Conservation (phyloP, 2,329 filamentous ascomycete genomes). For the Monosporascus sp. region DNA sequence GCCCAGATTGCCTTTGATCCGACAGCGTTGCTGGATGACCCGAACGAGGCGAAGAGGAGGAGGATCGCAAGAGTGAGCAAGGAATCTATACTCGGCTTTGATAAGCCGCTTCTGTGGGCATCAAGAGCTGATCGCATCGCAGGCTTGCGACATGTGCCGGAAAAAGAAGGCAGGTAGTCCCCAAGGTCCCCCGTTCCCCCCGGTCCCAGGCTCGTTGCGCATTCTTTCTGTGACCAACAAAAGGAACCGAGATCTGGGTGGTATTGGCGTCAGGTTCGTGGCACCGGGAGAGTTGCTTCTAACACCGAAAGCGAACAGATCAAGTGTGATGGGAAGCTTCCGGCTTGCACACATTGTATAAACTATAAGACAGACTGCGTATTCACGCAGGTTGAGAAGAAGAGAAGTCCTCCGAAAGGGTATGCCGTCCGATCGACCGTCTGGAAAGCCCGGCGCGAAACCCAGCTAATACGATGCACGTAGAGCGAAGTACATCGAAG, state of each 20-base stretch:
- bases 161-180: slow-evolving; percentile 19
- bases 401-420: slow-evolving; percentile 95
- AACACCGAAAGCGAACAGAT: slow-evolving; percentile 48
- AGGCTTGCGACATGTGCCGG: slow-evolving; percentile 89
- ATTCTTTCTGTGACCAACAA: too few relatives aligned
- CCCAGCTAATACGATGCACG: slow-evolving; percentile 3
- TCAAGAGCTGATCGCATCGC: slow-evolving; percentile 9
- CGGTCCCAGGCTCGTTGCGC: neutral
- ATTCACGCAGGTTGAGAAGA: slow-evolving; percentile 98
- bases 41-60: slow-evolving; percentile 80
- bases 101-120: neutral
- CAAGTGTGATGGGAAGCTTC: slow-evolving; percentile 95
- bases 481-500: slow-evolving; percentile 96
- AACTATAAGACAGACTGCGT: slow-evolving; percentile 98
- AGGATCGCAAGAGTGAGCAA: slow-evolving; percentile 75
- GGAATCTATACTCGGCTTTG: neutral
- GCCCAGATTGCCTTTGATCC: slow-evolving; percentile 58
- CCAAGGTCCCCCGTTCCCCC: neutral
- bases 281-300: neutral
- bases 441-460: slow-evolving; percentile 1
- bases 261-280: neutral
- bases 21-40: slow-evolving; percentile 54
- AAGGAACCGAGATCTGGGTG: neutral
- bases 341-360: slow-evolving; percentile 89
- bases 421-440: slow-evolving; percentile 36